Evolutionary conservation across 352 stramenopile species (phyloP).

Genomic region (Phytophthora litchii): DNA sequence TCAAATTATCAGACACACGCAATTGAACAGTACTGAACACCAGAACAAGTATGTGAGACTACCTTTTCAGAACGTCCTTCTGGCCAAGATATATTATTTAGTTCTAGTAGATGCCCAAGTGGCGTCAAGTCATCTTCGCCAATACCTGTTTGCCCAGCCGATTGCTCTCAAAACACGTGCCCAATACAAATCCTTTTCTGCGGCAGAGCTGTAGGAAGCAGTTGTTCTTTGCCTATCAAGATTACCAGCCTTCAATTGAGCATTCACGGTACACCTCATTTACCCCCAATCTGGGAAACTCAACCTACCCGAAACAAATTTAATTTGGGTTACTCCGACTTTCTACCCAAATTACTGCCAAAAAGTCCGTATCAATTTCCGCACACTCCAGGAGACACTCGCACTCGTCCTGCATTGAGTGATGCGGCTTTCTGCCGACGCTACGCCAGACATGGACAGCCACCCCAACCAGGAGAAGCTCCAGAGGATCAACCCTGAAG

Average conservation of each 20-base stretch:
- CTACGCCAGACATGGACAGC: slow-evolving; percentile 15
- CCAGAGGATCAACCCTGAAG: slow-evolving; percentile 5
- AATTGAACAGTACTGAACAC: no score
- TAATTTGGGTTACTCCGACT: slow-evolving; percentile 12
- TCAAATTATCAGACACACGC: no score
- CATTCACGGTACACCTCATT: background rate
- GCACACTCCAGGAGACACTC: slow-evolving; percentile 2
- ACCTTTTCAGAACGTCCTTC: background rate
- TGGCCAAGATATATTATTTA: background rate
- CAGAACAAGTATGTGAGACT: no score
- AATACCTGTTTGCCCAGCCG: background rate
- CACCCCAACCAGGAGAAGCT: slow-evolving; percentile 32
- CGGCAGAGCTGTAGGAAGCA: background rate
- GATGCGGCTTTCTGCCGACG: slow-evolving; percentile 19
- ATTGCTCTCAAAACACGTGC: slow-evolving; percentile 11
- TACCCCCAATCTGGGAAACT: slow-evolving; percentile 1
- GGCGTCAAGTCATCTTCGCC: background rate
- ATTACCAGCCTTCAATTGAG: background rate
- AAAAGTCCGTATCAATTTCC: slow-evolving; percentile 28
- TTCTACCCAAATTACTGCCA: background rate
- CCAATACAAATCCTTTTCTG: background rate
- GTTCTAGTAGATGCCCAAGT: no score
- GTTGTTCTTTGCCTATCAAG: background rate
- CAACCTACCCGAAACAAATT: background rate
- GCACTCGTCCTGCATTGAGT: background rate